Evolutionary conservation across 129 eudicot genomes (phyloP), one percentile per base, ranked within the genome.

Genomic region (Lactuca saligna): DNA sequence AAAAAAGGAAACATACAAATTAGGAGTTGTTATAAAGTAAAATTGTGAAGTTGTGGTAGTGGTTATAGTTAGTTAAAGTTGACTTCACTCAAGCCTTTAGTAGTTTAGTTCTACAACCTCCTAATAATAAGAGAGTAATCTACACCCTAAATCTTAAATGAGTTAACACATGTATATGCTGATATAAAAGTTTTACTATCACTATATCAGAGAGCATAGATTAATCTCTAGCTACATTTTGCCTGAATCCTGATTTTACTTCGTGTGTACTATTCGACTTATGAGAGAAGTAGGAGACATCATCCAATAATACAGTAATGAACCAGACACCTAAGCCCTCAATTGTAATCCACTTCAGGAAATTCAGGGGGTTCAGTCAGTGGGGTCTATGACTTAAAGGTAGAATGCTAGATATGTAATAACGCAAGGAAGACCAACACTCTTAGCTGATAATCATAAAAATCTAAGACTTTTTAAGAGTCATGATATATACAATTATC

Each of bases 1-100:
- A 17, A 20, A 70, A 46, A 35, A 16, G 38, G 65, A 64, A 80
- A 79, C 6, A 38, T 35, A 82, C 8, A 72, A 60, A 71, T 74
- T 25, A 75, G 72, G 48, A 70, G 17, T 44, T 39, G 49, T 57
- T 41, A 69, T 1, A 54, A 3, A 34, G 50, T 46, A 42, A 42
- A 8, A 61, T 48, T 11, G n/a, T 25, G 1, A 25, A 25, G 25
- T 31, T 6, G 0, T 6, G 31, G 50, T 11, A 25, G 59, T 41
- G 13, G 42, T 33, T 74, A 33, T 66, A 12, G 59, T 46, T 74
- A 74, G 15, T 65, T 34, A 33, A 66, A 55, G 60, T 29, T 9
- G 55, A 53, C 39, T 48, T 56, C 63, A 15, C 48, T 38, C 66
- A 38, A 53, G 14, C 54, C 39, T 42, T 63, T 67, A 51, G 49